phyloP scores from a whole-genome alignment of 2,329 filamentous ascomycete species.

The Trichoderma atroviride region DNA sequence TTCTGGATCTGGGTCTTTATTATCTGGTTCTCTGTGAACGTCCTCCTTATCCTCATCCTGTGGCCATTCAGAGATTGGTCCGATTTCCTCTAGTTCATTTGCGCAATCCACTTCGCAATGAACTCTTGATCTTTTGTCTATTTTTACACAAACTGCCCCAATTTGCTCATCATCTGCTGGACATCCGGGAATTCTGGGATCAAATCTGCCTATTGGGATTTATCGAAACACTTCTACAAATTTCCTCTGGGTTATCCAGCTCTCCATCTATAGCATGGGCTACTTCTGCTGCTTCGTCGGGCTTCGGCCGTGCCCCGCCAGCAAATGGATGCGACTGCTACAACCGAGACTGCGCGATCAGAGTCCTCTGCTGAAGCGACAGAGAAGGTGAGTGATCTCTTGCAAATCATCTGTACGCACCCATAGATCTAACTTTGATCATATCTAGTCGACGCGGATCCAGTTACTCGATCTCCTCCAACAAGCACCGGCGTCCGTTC shows the following conservation, averaged over 20 bases:
- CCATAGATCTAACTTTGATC: constrained; percentile 26
- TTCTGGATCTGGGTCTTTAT: neutral
- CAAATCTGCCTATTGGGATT: neutral
- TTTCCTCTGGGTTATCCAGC: neutral
- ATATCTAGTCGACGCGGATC: constrained; percentile 28
- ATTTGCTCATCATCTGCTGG: neutral
- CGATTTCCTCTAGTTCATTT: neutral
- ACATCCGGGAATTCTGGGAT: neutral
- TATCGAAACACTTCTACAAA: neutral
- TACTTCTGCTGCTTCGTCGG: too few relatives aligned
- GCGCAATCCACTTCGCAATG: too few relatives aligned
- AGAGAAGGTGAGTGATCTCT: neutral
- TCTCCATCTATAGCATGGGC: too few relatives aligned
- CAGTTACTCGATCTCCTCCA: constrained; percentile 37
- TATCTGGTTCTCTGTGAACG: neutral
- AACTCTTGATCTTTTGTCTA: neutral
- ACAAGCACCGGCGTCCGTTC: constrained; percentile 27
- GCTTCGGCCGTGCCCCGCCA: constrained; percentile 1
- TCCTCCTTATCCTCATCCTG: neutral
- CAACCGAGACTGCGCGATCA: constrained; percentile 25
- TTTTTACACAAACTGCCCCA: neutral
- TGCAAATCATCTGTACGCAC: neutral
- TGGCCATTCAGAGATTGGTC: neutral
- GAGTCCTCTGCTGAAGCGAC: constrained; percentile 14
- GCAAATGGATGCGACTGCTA: constrained; percentile 25